Evolutionary conservation across 2,329 filamentous ascomycete species (phyloP).

Genomic region (Eutypella sp.): DNA sequence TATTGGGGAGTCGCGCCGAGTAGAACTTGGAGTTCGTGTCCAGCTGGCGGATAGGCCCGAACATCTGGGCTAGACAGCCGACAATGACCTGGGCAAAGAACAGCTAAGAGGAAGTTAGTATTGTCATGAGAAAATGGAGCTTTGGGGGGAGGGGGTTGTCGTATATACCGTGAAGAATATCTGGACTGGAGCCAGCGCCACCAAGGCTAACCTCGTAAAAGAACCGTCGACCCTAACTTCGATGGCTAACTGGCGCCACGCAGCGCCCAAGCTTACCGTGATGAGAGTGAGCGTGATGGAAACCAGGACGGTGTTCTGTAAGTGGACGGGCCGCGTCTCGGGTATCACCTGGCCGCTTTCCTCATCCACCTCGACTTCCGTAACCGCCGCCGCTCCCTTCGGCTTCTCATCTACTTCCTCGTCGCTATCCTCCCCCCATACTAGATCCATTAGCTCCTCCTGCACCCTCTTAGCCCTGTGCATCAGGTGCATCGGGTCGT

Average conservation of each 20-base stretch:
- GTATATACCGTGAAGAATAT: conserved; percentile 63
- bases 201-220: conserved; percentile 59
- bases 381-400: conserved; percentile 35
- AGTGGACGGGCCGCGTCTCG: conserved; percentile 61
- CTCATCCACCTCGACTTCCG: conserved; percentile 59
- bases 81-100: conserved; percentile 78
- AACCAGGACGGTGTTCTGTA: conserved; percentile 67
- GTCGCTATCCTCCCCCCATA: conserved; percentile 59
- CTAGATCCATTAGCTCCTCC: conserved; percentile 69
- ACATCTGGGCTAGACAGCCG: conserved; percentile 68
- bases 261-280: conserved; percentile 61
- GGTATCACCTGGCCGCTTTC: conserved; percentile 64
- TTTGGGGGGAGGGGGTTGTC: not conserved
- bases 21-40: conserved; percentile 76
- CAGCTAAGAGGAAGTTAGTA: conserved; percentile 31
- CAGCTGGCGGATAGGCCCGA: conserved; percentile 71
- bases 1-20: conserved; percentile 64
- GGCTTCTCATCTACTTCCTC: conserved; percentile 53
- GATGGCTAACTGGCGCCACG: conserved; percentile 64
- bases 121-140: not conserved
- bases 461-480: conserved; percentile 68
- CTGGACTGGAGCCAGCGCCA: conserved; percentile 64
- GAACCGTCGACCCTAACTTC: conserved; percentile 61
- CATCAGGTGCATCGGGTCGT: conserved; percentile 68
- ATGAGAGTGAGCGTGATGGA: conserved; percentile 62